These are phyloP conservation scores for Globisporangium rhizosaccharum DNA, from an alignment of 352 stramenopile species.

Conservation along the genomic window DNA sequence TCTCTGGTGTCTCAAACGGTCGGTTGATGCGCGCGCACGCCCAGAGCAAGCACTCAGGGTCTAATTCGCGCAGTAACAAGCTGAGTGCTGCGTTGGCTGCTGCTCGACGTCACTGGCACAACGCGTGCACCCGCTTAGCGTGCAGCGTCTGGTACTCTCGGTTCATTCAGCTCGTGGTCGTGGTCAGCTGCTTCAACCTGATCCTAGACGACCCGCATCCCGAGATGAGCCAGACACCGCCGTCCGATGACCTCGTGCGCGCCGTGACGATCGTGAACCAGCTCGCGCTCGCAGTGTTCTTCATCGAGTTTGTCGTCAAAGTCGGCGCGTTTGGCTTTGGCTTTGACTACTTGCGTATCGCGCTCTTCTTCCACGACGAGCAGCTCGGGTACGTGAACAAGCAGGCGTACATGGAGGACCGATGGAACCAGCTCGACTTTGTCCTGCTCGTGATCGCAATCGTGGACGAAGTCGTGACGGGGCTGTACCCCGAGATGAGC, in stretches of 20 bases:
- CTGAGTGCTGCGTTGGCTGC: neutral
- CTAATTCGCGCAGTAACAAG: too few species aligned
- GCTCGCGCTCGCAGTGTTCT: constrained; percentile 43
- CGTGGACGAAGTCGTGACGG: constrained; percentile 50
- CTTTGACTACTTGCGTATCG: constrained; percentile 51
- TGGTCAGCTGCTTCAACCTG: constrained; percentile 63
- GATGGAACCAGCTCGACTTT: constrained; percentile 74
- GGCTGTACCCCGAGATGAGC: constrained; percentile 32
- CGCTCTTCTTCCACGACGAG: constrained; percentile 60
- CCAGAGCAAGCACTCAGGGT: neutral
- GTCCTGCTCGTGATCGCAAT: constrained; percentile 49
- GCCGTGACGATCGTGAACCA: constrained; percentile 36
- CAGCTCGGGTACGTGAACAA: constrained; percentile 51
- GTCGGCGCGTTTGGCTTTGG: constrained; percentile 50
- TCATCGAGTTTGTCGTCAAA: constrained; percentile 61
- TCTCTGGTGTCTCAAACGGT: constrained; percentile 7
- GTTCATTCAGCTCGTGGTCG: constrained; percentile 61
- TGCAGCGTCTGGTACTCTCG: constrained; percentile 43
- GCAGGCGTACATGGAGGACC: constrained; percentile 72
- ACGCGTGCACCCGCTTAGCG: constrained; percentile 23
- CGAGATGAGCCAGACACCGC: constrained; percentile 41
- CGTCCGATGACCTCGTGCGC: constrained; percentile 24
- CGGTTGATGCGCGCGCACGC: neutral
- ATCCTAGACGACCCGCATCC: constrained; percentile 71
- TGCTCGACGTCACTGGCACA: constrained; percentile 3